Evolutionary conservation across 2,329 filamentous ascomycete species (phyloP).

Genomic region (Clonostachys sp.): DNA sequence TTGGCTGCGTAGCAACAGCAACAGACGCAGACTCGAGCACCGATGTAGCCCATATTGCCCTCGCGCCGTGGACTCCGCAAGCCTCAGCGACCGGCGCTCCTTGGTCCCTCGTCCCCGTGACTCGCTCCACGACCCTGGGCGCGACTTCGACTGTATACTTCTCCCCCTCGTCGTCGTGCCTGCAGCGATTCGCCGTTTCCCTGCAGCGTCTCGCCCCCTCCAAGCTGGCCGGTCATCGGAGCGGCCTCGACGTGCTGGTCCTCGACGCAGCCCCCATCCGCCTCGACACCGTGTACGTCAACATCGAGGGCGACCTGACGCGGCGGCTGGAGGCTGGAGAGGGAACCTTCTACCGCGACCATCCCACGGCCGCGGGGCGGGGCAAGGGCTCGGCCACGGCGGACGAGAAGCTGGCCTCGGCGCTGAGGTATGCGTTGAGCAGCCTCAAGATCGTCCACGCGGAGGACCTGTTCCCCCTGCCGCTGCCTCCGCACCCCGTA

Average conservation of each 20-base stretch:
- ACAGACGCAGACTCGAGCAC: constrained; percentile 24
- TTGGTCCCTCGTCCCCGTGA: constrained; percentile 84
- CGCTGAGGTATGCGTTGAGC: constrained; percentile 70
- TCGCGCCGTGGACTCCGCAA: constrained; percentile 68
- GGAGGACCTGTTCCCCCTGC: constrained; percentile 74
- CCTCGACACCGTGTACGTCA: constrained; percentile 83
- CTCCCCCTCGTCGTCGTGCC: constrained; percentile 64
- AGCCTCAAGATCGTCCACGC: constrained; percentile 74
- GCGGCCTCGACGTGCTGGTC: constrained; percentile 78
- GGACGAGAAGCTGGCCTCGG: constrained; percentile 56
- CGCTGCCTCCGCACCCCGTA: constrained; percentile 77
- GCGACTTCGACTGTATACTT: constrained; percentile 77
- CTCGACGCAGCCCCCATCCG: constrained; percentile 76
- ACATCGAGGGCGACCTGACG: constrained; percentile 74
- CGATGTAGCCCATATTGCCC: constrained; percentile 59
- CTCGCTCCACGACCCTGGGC: constrained; percentile 57
- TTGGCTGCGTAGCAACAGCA: not conserved
- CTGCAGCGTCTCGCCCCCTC: constrained; percentile 72
- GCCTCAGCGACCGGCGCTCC: constrained; percentile 54
- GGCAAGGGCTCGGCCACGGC: constrained; percentile 24
- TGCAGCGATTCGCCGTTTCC: constrained; percentile 74
- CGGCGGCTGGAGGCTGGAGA: constrained; percentile 79
- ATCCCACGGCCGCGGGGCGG: constrained; percentile 37
- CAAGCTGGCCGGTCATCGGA: constrained; percentile 66
- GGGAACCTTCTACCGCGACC: constrained; percentile 70